Base-by-base conservation (phyloP, 2,329 filamentous ascomycete species). In the Alternaria novae-zelandiae region DNA sequence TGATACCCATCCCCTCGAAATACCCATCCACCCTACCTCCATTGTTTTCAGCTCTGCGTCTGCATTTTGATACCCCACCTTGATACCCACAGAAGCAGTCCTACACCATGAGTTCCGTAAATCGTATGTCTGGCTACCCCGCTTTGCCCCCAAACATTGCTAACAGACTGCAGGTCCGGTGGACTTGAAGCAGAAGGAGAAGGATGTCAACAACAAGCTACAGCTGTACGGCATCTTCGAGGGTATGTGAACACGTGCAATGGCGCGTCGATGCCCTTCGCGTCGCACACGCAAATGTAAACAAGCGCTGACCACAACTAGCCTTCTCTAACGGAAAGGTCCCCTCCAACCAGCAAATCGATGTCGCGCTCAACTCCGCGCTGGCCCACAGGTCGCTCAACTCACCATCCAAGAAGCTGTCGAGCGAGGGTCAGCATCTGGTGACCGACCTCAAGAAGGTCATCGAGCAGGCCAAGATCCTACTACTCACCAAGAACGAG, bases 301-400 rank as follows among this genome's bases (percentile, higher is more conserved):
- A 56, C 59, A 64, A 20, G 12, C 36, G 61, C 67, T 75, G 51
- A 78, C 57, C 28, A 21, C n/a, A 51, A 44, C 65, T 80, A 85
- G 95, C 94, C 56, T 97, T 98, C 81, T 86, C 91, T 77, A 88
- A 89, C 72, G 94, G 94, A 84, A 98, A 97, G 81, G 90, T 94
- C 49, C 95, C 95, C 67, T 97, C 94, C 74, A 97, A 97, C 82
- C 92, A 95, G 74, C 94, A 97, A 84, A 96, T 97, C 79, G 96
- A 98, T 83, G 86, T 97, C 53, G 94, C 96, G 26, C 83, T 99
- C 78, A 98, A 96, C 86, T 96, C 91, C 78, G 91, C 93, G 72
- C 86, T 97, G 54, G 85, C 86, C 32, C 94, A 91, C 70, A 89
- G 87, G 77, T 84, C 88, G 9, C 83, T 98, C 25, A 82, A 88